These are phyloP conservation scores for Tricholoma saponaceum DNA, from an alignment of 768 basidiomycete genomes.

Conservation along the genomic window DNA sequence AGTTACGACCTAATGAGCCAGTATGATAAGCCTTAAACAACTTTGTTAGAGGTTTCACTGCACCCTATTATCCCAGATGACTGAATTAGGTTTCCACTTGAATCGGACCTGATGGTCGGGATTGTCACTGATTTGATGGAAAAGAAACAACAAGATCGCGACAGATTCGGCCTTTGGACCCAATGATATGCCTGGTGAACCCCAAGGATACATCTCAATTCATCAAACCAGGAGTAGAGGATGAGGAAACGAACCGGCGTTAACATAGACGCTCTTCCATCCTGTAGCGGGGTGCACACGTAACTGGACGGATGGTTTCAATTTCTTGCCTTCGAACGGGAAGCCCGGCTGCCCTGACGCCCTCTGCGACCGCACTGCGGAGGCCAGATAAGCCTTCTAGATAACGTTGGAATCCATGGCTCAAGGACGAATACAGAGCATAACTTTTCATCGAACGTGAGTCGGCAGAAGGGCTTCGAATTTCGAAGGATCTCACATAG, in stretches of 20 bases:
- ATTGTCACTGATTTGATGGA: conserved; percentile 65
- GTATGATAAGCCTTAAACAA: not conserved
- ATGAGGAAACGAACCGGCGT: conserved; percentile 46
- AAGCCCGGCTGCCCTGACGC: conserved; percentile 62
- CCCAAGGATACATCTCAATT: conserved; percentile 18
- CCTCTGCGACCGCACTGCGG: conserved; percentile 73
- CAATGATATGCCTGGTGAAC: conserved; percentile 77
- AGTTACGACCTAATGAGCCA: conserved; percentile 53
- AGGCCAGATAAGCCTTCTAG: conserved; percentile 70
- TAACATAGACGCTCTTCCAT: conserved; percentile 81
- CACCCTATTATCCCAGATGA: conserved; percentile 85
- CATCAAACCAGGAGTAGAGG: not conserved
- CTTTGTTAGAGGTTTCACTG: conserved; percentile 13
- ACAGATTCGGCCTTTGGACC: conserved; percentile 81
- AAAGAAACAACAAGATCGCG: conserved; percentile 63
- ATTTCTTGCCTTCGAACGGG: conserved; percentile 66
- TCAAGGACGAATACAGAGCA: conserved; percentile 80
- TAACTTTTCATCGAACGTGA: conserved; percentile 41
- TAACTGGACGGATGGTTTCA: conserved; percentile 70
- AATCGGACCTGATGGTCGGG: conserved; percentile 74
- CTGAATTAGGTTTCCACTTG: conserved; percentile 70
- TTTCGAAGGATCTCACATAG: conserved; percentile 45
- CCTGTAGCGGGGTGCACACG: conserved; percentile 84
- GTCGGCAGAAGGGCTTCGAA: not conserved
- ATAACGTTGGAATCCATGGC: conserved; percentile 70